These are phyloP conservation scores for Henningerozyma blattae DNA, from an alignment of 805 yeast species.

Conservation along the genomic window DNA sequence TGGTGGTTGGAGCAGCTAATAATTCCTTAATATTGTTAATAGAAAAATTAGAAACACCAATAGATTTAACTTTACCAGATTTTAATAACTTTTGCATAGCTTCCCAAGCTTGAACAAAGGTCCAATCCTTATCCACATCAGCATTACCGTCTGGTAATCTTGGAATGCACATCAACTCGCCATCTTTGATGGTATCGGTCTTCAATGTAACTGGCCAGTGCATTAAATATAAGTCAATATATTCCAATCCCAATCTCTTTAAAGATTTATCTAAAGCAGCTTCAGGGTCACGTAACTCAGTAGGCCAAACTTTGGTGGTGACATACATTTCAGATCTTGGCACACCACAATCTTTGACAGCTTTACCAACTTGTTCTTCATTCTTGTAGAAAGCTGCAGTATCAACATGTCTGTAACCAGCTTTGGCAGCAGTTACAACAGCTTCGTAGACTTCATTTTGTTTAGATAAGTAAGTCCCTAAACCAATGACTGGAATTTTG, in stretches of 20 bases:
- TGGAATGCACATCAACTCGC: constrained; percentile 25
- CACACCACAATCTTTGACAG: constrained; percentile 43
- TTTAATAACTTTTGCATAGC: constrained; percentile 46
- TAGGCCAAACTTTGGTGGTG: constrained; percentile 60
- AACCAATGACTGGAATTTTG: constrained; percentile 52
- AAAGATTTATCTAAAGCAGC: constrained; percentile 48
- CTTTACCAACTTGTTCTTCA: constrained; percentile 52
- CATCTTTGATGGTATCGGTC: constrained; percentile 28
- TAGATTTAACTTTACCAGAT: constrained; percentile 42
- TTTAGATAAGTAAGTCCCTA: constrained; percentile 62
- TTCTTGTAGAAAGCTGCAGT: constrained; percentile 60
- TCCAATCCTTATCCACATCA: constrained; percentile 29
- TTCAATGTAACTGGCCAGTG: constrained; percentile 70
- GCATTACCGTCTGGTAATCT: constrained; percentile 26
- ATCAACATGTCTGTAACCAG: constrained; percentile 69
- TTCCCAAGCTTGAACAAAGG: constrained; percentile 48
- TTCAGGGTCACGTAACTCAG: constrained; percentile 37
- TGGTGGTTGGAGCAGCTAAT: constrained; percentile 35
- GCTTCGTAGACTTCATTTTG: constrained; percentile 44
- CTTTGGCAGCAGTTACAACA: constrained; percentile 45
- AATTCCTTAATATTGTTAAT: constrained; percentile 38
- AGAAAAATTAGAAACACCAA: constrained; percentile 72
- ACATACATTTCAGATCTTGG: constrained; percentile 55
- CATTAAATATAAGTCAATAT: constrained; percentile 65
- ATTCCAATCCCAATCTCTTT: constrained; percentile 52